Evolutionary conservation across 495 filamentous ascomycete species (phyloP).

Genomic region (Penicillium crystallinum): DNA sequence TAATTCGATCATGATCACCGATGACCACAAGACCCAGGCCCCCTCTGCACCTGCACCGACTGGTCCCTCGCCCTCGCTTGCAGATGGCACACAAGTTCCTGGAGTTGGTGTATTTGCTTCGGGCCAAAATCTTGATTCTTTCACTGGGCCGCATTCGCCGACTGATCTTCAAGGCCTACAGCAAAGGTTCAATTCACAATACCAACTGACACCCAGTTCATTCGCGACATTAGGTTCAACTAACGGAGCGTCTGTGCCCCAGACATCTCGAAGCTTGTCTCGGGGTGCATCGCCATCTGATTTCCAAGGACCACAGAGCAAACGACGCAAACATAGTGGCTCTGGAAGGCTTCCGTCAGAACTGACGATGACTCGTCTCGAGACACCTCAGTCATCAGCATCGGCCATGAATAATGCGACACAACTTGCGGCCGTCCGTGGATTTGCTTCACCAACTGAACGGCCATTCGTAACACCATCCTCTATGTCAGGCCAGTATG

Average conservation of each 20-base stretch:
- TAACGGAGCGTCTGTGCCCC: constrained; percentile 41
- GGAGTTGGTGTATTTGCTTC: constrained; percentile 44
- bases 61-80: constrained; percentile 32
- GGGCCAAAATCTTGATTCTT: constrained; percentile 22
- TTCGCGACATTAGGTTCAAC: constrained; percentile 32
- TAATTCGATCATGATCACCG: constrained; percentile 86
- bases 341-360: constrained; percentile 61
- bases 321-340: constrained; percentile 70
- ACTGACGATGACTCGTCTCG: constrained; percentile 74
- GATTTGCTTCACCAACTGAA: constrained; percentile 43
- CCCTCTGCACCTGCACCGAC: constrained; percentile 35
- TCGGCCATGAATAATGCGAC: constrained; percentile 31
- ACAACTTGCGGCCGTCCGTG: constrained; percentile 37
- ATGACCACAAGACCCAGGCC: constrained; percentile 87
- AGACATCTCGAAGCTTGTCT: constrained; percentile 61
- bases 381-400: constrained; percentile 44
- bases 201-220: constrained; percentile 31
- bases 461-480: constrained; percentile 44
- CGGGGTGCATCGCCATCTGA: constrained; percentile 65
- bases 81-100: constrained; percentile 41
- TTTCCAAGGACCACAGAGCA: constrained; percentile 54
- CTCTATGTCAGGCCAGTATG: constrained; percentile 46
- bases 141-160: constrained; percentile 32
- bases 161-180: constrained; percentile 53
- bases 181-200: constrained; percentile 44